Evolutionary conservation across 2,329 filamentous ascomycete genomes (phyloP), one percentile per base, ranked within the genome.

Genomic region (Tympanopsis confertula): DNA sequence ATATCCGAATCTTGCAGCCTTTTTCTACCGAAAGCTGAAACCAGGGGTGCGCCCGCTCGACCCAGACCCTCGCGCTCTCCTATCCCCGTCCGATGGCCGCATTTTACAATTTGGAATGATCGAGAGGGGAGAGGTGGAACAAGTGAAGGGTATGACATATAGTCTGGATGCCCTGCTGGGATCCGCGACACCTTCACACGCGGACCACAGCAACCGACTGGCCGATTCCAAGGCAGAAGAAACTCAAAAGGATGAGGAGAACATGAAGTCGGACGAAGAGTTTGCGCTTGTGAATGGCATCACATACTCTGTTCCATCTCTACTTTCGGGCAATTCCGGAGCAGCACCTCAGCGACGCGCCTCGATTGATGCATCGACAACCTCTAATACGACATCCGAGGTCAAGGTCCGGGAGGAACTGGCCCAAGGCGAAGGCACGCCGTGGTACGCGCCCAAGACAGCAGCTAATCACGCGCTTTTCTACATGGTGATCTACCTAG

Each of bases 71-170:
- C 73, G 73, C 46, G 74, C 78, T 4, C 57, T 86, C 3, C 60
- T 85, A 5, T 79, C 78, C 1, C 81, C 81, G 3, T 71, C 80
- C n/a, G 81, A 86, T 53, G 81, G 81, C 19, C 74, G 72, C 42
- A 66, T 86, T 28, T 66, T 86, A 22, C 79, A 84, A 47, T 83
- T 81, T 46, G 81, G 81, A n/a, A 69, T 66, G 40, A 84, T 86
- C 41, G 77, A 82, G 47, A 66, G 78, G 45, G 81, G 80, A 13
- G 76, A 83, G 50, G 79, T 86, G 5, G 80, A 85, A 53, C 81
- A 85, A 56, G 79, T 85, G 33, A 86, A 86, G 52, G 81, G 81
- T 32, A 79, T 86, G 54, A 85, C 80, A 7, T 86, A 86, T 55
- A 81, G 73, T 45, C 63, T 86, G 29, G 80, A 85, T 52, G 78